Percentiles rank a stretch among this genome's conserved stretches.
Evolutionary conservation across 352 stramenopile species (phyloP).

Genomic region (Pythium dissotocum): DNA sequence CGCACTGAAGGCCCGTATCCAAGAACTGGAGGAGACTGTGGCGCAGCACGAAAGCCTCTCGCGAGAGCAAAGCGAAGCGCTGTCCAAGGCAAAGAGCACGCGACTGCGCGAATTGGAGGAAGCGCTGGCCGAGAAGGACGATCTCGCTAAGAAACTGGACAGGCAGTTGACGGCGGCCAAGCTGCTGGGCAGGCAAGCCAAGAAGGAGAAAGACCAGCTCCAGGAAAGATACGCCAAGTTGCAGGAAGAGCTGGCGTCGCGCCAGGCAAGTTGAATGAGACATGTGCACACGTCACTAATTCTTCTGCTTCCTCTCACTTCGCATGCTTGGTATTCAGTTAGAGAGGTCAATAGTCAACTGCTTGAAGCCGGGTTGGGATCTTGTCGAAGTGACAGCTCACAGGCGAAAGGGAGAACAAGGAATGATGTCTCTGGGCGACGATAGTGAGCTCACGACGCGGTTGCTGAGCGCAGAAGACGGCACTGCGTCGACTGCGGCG

Average conservation of each 20-base stretch:
- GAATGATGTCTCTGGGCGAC: conserved; percentile 37
- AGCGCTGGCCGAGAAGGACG: conserved; percentile 45
- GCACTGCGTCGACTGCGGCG: neutral
- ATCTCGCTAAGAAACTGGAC: conserved; percentile 50
- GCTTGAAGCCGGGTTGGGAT: conserved; percentile 14
- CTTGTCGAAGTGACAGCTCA: neutral
- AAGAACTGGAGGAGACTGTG: conserved; percentile 44
- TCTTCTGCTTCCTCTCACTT: conserved; percentile 5
- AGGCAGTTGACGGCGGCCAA: conserved; percentile 71
- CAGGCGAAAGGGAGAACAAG: neutral
- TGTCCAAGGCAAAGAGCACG: conserved; percentile 26
- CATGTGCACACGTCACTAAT: conserved; percentile 9
- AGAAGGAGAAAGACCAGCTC: conserved; percentile 72
- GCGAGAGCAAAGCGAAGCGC: conserved; percentile 37
- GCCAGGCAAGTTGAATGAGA: neutral
- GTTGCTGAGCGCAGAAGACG: conserved; percentile 23
- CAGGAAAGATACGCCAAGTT: conserved; percentile 28
- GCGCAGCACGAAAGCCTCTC: conserved; percentile 41
- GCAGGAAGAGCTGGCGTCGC: conserved; percentile 17
- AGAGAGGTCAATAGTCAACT: neutral
- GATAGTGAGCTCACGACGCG: conserved; percentile 31
- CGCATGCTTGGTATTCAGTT: neutral
- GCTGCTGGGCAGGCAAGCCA: conserved; percentile 58
- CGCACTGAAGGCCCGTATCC: conserved; percentile 15
- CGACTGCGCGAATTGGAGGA: conserved; percentile 41